Conservation (phyloP, 257 asterid genomes). For the Parsonsia alboflavescens region DNA sequence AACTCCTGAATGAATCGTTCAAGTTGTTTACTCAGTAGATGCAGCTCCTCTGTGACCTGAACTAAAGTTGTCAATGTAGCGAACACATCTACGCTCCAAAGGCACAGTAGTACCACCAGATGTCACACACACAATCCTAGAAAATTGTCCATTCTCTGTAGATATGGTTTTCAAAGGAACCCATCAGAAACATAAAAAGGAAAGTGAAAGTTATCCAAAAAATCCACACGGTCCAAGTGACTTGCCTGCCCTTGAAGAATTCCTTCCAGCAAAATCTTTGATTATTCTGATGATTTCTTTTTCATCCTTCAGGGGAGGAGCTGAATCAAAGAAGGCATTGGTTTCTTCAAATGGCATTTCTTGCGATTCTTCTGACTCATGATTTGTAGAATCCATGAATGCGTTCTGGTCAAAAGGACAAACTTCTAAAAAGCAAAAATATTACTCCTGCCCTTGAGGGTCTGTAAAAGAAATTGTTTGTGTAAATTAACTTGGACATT, state of each 20-base stretch:
- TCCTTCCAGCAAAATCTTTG: conserved; percentile 41
- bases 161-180: conserved; percentile 6
- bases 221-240: neutral
- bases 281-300: conserved; percentile 43
- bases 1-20: conserved; percentile 1
- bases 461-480: neutral
- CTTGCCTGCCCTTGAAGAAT: conserved; percentile 43
- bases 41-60: conserved; percentile 98
- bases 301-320: conserved; percentile 72
- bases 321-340: conserved; percentile 69
- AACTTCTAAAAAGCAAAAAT: neutral
- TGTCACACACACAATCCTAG: conserved; percentile 79
- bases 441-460: neutral
- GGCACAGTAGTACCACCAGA: conserved; percentile 99
- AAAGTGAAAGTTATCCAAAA: neutral
- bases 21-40: conserved; percentile 70
- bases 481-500: neutral
- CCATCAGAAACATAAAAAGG: neutral
- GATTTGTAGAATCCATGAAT: conserved; percentile 34
- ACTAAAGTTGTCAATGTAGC: conserved; percentile 91
- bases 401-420: neutral
- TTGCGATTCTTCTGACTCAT: conserved; percentile 16
- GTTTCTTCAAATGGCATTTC: conserved; percentile 44
- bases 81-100: conserved; percentile 85
- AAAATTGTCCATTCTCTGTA: conserved; percentile 38